phyloP scores from a whole-genome alignment of 768 basidiomycete genomes.

The Lactifluus subvellereus region DNA sequence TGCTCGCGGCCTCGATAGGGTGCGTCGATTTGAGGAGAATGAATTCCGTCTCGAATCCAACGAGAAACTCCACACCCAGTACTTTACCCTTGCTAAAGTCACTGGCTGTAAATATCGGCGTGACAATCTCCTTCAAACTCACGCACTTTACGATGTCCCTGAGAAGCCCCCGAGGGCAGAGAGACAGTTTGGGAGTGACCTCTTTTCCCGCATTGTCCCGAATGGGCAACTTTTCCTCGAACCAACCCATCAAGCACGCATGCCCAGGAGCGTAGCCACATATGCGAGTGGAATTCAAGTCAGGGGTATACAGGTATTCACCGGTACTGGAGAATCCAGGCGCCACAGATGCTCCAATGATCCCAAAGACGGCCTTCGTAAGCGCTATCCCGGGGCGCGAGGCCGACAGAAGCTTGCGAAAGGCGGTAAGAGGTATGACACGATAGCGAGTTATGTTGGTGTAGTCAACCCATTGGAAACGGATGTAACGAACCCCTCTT shows the following conservation, averaged over 20 bases:
- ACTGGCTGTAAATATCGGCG: neutral
- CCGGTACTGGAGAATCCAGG: slow-evolving; percentile 50
- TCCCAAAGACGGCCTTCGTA: slow-evolving; percentile 42
- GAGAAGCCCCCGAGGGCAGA: slow-evolving; percentile 57
- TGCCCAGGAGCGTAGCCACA: slow-evolving; percentile 58
- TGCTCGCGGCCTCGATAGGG: slow-evolving; percentile 43
- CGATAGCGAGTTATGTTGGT: slow-evolving; percentile 55
- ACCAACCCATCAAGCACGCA: slow-evolving; percentile 60
- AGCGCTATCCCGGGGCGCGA: slow-evolving; percentile 50
- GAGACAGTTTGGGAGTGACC: slow-evolving; percentile 38
- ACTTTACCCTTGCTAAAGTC: slow-evolving; percentile 33
- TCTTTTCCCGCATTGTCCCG: slow-evolving; percentile 29
- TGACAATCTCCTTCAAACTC: neutral
- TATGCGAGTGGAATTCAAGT: slow-evolving; percentile 46
- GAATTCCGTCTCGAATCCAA: slow-evolving; percentile 69
- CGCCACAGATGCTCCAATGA: slow-evolving; percentile 42
- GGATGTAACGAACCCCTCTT: slow-evolving; percentile 30
- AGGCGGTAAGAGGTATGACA: slow-evolving; percentile 50
- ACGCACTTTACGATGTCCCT: slow-evolving; percentile 47
- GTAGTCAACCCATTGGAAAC: slow-evolving; percentile 63
- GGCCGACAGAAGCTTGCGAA: slow-evolving; percentile 46
- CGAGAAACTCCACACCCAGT: slow-evolving; percentile 46
- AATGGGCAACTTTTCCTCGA: slow-evolving; percentile 50
- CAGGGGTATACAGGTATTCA: slow-evolving; percentile 56
- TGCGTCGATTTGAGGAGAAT: slow-evolving; percentile 49